Conservation (phyloP, 2,329 filamentous ascomycete genomes). For the Aaosphaeria arxii region DNA sequence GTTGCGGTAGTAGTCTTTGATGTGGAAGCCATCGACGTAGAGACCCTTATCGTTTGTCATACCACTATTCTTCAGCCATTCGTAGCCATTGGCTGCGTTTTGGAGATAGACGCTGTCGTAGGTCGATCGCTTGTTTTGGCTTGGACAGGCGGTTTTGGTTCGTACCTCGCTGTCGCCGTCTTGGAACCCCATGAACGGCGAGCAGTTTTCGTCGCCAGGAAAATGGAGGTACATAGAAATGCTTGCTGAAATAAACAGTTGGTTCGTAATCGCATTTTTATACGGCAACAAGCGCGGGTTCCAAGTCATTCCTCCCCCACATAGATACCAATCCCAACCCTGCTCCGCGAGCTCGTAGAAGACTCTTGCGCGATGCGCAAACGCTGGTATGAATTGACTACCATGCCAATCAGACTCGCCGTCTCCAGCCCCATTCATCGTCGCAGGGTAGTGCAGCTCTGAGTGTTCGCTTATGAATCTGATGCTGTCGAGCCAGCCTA, state of each 20-base stretch:
- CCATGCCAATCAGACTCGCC: conserved; percentile 64
- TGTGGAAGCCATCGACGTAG: conserved; percentile 86
- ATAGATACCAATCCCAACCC: conserved; percentile 81
- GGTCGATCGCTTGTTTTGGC: not conserved
- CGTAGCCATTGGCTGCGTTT: conserved; percentile 74
- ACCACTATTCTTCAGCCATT: conserved; percentile 73
- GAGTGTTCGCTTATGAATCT: conserved; percentile 73
- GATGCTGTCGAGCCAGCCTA: conserved; percentile 83
- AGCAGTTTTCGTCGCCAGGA: conserved; percentile 72
- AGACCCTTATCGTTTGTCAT: conserved; percentile 77
- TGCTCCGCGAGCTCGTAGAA: conserved; percentile 79
- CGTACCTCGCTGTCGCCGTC: not conserved
- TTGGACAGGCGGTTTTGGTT: not conserved
- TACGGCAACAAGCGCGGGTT: conserved; percentile 73
- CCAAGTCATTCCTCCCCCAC: conserved; percentile 88
- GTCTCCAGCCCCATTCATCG: conserved; percentile 2
- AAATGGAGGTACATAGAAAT: conserved; percentile 88
- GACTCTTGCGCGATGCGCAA: conserved; percentile 76
- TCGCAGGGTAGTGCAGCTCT: conserved; percentile 54
- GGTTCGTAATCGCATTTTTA: conserved; percentile 95
- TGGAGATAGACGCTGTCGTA: conserved; percentile 65
- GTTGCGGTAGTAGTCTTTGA: conserved; percentile 59
- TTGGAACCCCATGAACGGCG: conserved; percentile 57
- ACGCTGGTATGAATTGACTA: conserved; percentile 68
- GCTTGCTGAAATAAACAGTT: conserved; percentile 82